These are phyloP conservation scores for Aspergillus terreus DNA, from an alignment of 2,329 filamentous ascomycete species.

Conservation along the genomic window DNA sequence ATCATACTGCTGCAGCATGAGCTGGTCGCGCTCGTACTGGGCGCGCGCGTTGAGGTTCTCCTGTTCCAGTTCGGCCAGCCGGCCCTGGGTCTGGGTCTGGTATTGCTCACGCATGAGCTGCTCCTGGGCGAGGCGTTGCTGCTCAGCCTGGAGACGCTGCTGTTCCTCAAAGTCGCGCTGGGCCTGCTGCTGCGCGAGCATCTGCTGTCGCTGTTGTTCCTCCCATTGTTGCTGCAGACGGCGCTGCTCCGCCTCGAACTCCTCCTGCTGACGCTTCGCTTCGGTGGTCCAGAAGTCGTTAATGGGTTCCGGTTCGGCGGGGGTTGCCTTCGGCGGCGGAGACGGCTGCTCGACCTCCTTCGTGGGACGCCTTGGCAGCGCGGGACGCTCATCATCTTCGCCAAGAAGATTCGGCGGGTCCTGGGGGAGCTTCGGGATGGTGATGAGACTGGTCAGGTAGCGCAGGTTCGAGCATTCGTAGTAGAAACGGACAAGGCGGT, in stretches of 20 bases:
- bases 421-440: constrained; percentile 90
- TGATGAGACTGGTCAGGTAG: constrained; percentile 94
- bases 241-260: constrained; percentile 91
- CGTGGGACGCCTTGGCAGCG: constrained; percentile 71
- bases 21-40: constrained; percentile 94
- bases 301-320: constrained; percentile 84
- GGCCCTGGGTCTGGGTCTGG: constrained; percentile 89
- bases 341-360: constrained; percentile 69
- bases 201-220: constrained; percentile 73
- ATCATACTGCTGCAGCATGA: constrained; percentile 96
- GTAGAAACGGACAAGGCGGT: constrained; percentile 95
- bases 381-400: constrained; percentile 79
- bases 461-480: constrained; percentile 98
- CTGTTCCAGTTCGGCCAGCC: constrained; percentile 89
- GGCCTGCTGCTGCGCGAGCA: constrained; percentile 77
- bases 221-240: constrained; percentile 84
- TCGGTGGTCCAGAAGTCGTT: constrained; percentile 98
- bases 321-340: constrained; percentile 61
- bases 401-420: constrained; percentile 85
- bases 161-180: constrained; percentile 97
- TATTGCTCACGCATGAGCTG: constrained; percentile 84
- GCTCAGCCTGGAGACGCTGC: constrained; percentile 79
- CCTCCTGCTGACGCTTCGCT: constrained; percentile 82
- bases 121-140: constrained; percentile 87
- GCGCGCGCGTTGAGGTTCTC: constrained; percentile 92